Conservation (phyloP, 163 green algal species). For the Prototheca wickerhamii region DNA sequence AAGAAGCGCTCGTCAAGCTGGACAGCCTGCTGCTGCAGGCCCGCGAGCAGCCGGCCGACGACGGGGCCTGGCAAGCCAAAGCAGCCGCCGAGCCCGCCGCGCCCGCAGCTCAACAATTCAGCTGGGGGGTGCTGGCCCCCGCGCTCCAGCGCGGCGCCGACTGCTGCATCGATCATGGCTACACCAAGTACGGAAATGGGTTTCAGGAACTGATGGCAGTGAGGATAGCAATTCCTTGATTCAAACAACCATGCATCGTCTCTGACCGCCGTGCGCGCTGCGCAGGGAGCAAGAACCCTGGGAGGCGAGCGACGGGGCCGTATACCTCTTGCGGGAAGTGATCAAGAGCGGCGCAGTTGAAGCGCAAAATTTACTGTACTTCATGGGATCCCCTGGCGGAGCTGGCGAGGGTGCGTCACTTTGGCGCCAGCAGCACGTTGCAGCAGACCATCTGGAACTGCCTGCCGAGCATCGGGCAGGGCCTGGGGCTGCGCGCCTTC, state of each 20-base stretch:
- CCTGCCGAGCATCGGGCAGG: constrained; percentile 16
- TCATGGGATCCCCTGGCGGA: neutral
- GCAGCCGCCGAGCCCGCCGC: neutral
- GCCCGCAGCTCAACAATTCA: constrained; percentile 63
- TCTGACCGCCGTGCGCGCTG: neutral
- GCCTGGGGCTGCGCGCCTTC: constrained; percentile 22
- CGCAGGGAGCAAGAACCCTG: constrained; percentile 67
- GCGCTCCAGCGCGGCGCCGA: constrained; percentile 44
- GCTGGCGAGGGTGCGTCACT: constrained; percentile 7
- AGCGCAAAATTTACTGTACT: no score
- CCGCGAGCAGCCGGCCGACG: constrained; percentile 56
- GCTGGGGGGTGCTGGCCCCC: constrained; percentile 58
- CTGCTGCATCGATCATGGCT: constrained; percentile 68
- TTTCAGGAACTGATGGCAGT: constrained; percentile 26
- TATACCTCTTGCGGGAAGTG: constrained; percentile 63
- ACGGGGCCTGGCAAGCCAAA: neutral
- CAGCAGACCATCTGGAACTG: constrained; percentile 18
- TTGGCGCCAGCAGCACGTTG: constrained; percentile 7
- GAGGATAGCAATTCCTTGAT: no score
- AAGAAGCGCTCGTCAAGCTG: no score
- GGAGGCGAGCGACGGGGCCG: constrained; percentile 71
- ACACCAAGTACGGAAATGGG: constrained; percentile 32
- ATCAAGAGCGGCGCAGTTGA: constrained; percentile 3
- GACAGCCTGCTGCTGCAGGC: constrained; percentile 56
- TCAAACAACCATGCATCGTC: neutral